These are phyloP conservation scores for Leptographium procerum DNA, from an alignment of 2,329 filamentous ascomycete genomes.

Conservation along the genomic window DNA sequence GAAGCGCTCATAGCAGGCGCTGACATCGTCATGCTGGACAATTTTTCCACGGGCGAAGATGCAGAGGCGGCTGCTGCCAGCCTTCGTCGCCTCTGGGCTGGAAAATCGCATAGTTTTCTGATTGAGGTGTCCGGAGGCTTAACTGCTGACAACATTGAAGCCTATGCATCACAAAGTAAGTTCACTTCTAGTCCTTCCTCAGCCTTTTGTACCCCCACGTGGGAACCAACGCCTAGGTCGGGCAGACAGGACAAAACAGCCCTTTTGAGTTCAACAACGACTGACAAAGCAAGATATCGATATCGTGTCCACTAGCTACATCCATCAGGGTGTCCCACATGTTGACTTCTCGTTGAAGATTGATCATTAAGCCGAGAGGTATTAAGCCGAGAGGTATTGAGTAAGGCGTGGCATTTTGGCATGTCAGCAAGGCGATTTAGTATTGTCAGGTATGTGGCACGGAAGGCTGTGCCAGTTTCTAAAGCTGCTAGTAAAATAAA, in stretches of 20 bases:
- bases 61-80: slow-evolving; percentile 63
- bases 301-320: slow-evolving; percentile 90
- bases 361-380: slow-evolving; percentile 19
- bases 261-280: background rate
- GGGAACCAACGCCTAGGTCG: too few relatives aligned
- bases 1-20: slow-evolving; percentile 85
- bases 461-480: too few relatives aligned
- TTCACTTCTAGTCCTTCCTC: slow-evolving; percentile 10
- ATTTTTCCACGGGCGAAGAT: slow-evolving; percentile 65
- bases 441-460: too few relatives aligned
- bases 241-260: background rate
- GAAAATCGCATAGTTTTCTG: slow-evolving; percentile 55
- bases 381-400: too few relatives aligned
- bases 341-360: slow-evolving; percentile 97
- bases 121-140: slow-evolving; percentile 89
- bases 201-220: too few relatives aligned
- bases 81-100: slow-evolving; percentile 71
- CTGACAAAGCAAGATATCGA: slow-evolving; percentile 57
- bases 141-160: slow-evolving; percentile 70
- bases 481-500: too few relatives aligned
- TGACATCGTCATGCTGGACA: slow-evolving; percentile 95
- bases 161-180: slow-evolving; percentile 66
- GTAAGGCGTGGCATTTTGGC: too few relatives aligned
- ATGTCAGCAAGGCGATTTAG: too few relatives aligned
- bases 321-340: slow-evolving; percentile 89